Evolutionary conservation across 2,329 filamentous ascomycete genomes (phyloP), one percentile per base, ranked within the genome.

Genomic region (Monilinia aucupariae): DNA sequence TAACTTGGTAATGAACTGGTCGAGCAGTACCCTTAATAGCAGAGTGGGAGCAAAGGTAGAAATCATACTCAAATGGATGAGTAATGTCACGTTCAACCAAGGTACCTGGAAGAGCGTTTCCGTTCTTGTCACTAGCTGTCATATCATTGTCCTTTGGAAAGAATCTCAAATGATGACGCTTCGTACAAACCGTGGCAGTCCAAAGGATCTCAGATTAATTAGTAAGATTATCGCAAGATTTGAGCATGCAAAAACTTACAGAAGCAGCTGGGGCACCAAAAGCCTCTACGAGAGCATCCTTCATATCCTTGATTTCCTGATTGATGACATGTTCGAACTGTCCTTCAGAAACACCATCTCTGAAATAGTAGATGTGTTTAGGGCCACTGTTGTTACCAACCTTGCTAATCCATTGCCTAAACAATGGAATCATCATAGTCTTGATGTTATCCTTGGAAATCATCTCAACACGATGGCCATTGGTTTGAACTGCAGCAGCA

Each of bases 21-120:
- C 94, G 86, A 22, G 94, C 89, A 0, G 94, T 99, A 30, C 94
- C 94, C 76, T 99, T 94, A 68, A 99, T 92, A 0, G 94, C 94
- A 15, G 83, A 80, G 68, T 91, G 88, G 0, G 86, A 81, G 71
- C 64, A 70, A 64, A 66, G 65, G 55, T 68, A 93, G 71, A 96
- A 96, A 73, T 97, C 94, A 74, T 89, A 96, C 74, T 96, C 90
- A n/a, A 63, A 90, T 0, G 94, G 91, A 71, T 93, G 90, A 0
- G 92, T 97, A n/a, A 96, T 87, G 64, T 96, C 93, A 41, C 81
- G 82, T 75, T 97, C 93, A 6, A 99, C 87, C 0, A 99, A 74
- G 0, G 90, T 96, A 3, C 94, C 96, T 0, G 93, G 93, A 0
- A 93, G 75, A 0, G 92, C 83, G 71, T 97, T 99, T 43, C 81